Base-by-base conservation (phyloP, 2,329 filamentous ascomycete species). In the Alternaria burnsii region DNA sequence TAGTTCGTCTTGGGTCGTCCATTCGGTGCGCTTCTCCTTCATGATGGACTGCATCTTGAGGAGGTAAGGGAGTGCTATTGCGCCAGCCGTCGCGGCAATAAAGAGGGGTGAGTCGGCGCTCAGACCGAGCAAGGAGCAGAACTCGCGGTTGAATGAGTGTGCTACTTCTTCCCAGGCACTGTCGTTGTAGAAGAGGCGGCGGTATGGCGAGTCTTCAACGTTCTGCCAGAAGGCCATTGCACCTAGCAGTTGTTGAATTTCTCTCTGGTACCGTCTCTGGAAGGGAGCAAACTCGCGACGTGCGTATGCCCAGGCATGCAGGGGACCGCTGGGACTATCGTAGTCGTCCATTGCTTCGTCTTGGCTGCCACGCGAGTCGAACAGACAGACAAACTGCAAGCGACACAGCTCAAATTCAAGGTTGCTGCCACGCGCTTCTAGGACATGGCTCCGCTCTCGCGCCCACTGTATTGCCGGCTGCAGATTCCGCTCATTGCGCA, bases 381-480 rank as follows among this genome's bases (percentile, higher is more conserved):
- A 97, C 1, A 97, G 85, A 86, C 92, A 94, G 34, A 98, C 86
- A 71, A 92, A 99, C 69, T 97, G 93, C 18, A 98, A 84, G 66
- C 93, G 91, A 80, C 90, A 92, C 2, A 99, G 88, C 73, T 99
- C 94, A 66, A 98, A 99, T 76, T 98, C 94, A 2, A 99, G 86
- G 70, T 97, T 97, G 72, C 93, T 97, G 3, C 94, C 94, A 48
- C 93, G 87, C 4, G 87, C 85, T 72, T 97, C 93, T 3, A 99
- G 84, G 26, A 88, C 83, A 5, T 80, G 78, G 59, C 88, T 89
- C 71, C 97, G 90, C 26, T 84, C 75, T 38, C 88, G 84, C 0
- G 95, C 92, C 95, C 95, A 99, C 55, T 87, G 82, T 24, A 99
- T 98, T 1, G 95, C 95, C 0, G 93, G 92, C 0, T 86, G 78